phyloP scores from a whole-genome alignment of 768 basidiomycete species.

The Dentipellis sp. region DNA sequence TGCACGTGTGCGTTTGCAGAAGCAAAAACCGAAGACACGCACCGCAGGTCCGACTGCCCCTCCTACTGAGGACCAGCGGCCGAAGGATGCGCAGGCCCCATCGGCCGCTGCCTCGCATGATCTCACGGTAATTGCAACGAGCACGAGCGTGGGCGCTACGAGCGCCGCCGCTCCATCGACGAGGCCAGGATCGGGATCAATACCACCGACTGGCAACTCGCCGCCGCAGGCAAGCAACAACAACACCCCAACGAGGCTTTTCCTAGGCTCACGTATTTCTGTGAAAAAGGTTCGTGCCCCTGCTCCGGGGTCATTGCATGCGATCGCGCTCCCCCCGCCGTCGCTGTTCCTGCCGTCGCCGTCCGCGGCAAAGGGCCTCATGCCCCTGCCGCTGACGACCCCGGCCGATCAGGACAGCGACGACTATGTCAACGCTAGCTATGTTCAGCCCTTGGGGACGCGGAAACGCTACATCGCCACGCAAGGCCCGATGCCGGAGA shows the following conservation, averaged over 20 bases:
- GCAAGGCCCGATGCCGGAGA: constrained; percentile 86
- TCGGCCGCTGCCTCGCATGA: no score
- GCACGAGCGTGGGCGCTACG: no score
- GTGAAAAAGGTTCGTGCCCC: no score
- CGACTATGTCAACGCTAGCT: constrained; percentile 95
- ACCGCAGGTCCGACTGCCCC: background rate
- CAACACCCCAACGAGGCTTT: background rate
- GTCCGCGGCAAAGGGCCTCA: background rate
- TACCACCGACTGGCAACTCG: background rate
- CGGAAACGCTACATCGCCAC: constrained; percentile 86
- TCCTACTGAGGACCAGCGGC: background rate
- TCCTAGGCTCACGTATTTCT: no score
- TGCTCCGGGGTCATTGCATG: background rate
- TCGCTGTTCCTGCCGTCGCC: constrained; percentile 13
- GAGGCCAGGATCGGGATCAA: background rate
- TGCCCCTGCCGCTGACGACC: constrained; percentile 9
- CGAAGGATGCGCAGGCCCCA: no score
- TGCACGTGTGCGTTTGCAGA: constrained; percentile 67
- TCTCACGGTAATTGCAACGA: no score
- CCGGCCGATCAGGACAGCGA: constrained; percentile 29
- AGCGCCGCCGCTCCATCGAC: background rate
- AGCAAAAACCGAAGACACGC: constrained; percentile 7
- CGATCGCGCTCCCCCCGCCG: constrained; percentile 5
- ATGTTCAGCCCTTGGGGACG: constrained; percentile 82
- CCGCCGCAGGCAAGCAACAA: background rate